Conservation (phyloP, 345 rosid species). For the Syzygium oleosum region DNA sequence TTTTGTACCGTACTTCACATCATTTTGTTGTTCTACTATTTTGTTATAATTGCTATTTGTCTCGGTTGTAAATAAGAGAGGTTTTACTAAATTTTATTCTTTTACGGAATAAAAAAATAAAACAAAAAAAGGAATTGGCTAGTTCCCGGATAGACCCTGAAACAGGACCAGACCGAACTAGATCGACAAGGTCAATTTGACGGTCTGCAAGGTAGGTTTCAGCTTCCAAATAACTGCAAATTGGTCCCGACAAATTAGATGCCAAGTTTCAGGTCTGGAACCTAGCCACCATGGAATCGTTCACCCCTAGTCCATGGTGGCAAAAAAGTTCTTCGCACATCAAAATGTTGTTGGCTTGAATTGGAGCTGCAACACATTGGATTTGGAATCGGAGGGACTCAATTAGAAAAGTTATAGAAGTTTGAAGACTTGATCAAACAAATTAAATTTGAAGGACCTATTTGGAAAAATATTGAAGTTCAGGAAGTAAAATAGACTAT, state of each 20-base stretch:
- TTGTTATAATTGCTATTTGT: too few relatives aligned
- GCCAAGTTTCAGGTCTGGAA: background rate
- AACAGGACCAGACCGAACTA: too few relatives aligned
- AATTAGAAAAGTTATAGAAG: background rate
- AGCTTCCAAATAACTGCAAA: background rate
- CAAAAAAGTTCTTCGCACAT: background rate
- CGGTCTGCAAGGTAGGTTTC: background rate
- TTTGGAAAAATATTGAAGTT: background rate
- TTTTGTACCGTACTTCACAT: too few relatives aligned
- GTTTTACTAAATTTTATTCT: too few relatives aligned
- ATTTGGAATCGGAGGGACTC: background rate
- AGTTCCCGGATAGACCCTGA: too few relatives aligned
- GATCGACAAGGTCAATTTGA: too few relatives aligned
- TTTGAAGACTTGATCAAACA: background rate
- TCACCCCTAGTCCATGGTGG: background rate
- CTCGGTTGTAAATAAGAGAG: too few relatives aligned
- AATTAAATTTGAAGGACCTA: background rate
- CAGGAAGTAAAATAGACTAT: background rate
- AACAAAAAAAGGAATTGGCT: too few relatives aligned
- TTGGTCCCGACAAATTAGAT: background rate
- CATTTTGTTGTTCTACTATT: too few relatives aligned
- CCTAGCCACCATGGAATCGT: background rate
- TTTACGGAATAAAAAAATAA: too few relatives aligned
- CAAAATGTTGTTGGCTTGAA: background rate
- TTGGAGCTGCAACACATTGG: background rate